Percentiles rank a stretch among this genome's conserved stretches.
Evolutionary conservation across 305 asterid species (phyloP).

Genomic region (Solanum aculeatissimum): DNA sequence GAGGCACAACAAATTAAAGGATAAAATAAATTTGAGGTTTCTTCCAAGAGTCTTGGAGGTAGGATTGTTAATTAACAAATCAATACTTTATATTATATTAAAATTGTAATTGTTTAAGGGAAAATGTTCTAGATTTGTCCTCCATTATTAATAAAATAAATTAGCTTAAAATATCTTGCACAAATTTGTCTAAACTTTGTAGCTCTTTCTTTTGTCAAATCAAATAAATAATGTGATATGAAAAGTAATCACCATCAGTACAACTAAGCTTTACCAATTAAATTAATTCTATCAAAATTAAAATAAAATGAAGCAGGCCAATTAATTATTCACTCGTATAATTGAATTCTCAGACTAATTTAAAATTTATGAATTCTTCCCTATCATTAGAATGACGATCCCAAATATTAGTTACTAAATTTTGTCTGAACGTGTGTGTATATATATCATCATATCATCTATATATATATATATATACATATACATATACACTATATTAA

Average conservation of each 20-base stretch:
- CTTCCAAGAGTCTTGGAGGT: neutral
- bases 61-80: neutral
- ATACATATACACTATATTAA: too few species aligned
- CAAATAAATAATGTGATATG: neutral
- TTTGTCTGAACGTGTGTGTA: too few species aligned
- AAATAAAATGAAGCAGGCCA: neutral
- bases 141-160: neutral
- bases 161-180: neutral
- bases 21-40: neutral
- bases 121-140: neutral
- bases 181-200: neutral
- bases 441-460: too few species aligned
- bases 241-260: neutral
- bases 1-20: neutral
- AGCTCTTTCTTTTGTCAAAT: neutral
- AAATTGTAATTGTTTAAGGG: neutral
- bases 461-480: too few species aligned
- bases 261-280: neutral
- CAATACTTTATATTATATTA: neutral
- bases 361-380: neutral
- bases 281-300: neutral
- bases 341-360: neutral
- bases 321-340: neutral
- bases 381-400: neutral
- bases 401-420: neutral